Evolutionary conservation across 192 early-diverging fungal genomes (phyloP).

Genomic region (Coemansia sp.): DNA sequence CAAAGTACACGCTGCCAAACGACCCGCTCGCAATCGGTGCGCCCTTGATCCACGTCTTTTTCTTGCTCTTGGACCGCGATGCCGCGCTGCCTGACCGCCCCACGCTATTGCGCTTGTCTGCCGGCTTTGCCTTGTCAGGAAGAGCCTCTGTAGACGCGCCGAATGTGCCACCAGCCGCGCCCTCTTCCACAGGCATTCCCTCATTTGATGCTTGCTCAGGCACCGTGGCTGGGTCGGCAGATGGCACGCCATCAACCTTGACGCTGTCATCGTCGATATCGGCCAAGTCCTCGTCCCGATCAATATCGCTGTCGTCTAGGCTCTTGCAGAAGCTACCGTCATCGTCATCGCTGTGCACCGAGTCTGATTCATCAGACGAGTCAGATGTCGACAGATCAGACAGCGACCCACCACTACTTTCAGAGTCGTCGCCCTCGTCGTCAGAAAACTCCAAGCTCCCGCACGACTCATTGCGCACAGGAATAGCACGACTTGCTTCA

Average conservation of each 20-base stretch:
- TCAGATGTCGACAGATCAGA: conserved; percentile 25
- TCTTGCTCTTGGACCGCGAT: conserved; percentile 33
- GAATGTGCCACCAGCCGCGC: conserved; percentile 1
- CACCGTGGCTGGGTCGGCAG: neutral
- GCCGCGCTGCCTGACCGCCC: conserved; percentile 15
- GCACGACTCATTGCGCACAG: conserved; percentile 26
- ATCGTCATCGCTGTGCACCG: conserved; percentile 30
- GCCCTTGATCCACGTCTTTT: conserved; percentile 79
- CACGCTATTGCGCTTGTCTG: conserved; percentile 25
- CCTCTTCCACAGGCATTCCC: neutral
- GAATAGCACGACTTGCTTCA: conserved; percentile 6
- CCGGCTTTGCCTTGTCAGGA: neutral
- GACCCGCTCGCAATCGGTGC: conserved; percentile 92
- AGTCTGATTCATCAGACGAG: conserved; percentile 29
- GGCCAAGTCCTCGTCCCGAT: conserved; percentile 34
- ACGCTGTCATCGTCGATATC: conserved; percentile 29
- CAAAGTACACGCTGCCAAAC: conserved; percentile 93
- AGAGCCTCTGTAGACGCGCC: conserved; percentile 2
- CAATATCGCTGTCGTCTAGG: conserved; percentile 40
- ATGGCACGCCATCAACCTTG: neutral
- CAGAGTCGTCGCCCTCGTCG: conserved; percentile 22
- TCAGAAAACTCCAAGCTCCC: conserved; percentile 43
- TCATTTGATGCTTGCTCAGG: neutral
- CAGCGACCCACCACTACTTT: conserved; percentile 17
- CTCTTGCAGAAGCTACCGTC: conserved; percentile 43